These are phyloP conservation scores for Artemisia argyi DNA, from an alignment of 129 eudicot genomes.

Conservation along the genomic window DNA sequence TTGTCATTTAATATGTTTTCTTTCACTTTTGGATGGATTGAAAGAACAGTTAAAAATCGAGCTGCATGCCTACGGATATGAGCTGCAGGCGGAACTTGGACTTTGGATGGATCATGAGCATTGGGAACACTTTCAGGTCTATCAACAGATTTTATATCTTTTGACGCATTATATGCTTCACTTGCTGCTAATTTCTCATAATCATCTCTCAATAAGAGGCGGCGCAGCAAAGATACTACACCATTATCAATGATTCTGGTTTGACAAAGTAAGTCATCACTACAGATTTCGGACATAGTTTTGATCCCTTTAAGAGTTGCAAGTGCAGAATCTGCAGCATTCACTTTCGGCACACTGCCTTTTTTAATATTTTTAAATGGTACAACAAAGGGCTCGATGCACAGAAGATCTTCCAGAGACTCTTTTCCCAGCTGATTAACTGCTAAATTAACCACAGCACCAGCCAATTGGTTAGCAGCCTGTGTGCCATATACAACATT, in stretches of 20 bases:
- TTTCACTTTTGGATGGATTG: slow-evolving; percentile 84
- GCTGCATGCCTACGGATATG: slow-evolving; percentile 96
- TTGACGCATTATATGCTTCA: slow-evolving; percentile 87
- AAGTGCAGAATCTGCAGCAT: slow-evolving; percentile 81
- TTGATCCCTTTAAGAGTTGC: slow-evolving; percentile 95
- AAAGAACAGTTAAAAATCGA: slow-evolving; percentile 67
- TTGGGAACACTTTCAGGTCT: slow-evolving; percentile 40
- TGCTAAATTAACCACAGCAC: slow-evolving; percentile 77
- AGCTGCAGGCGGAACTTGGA: slow-evolving; percentile 70
- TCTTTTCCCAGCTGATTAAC: slow-evolving; percentile 56
- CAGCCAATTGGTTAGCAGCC: slow-evolving; percentile 62
- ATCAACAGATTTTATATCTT: slow-evolving; percentile 55
- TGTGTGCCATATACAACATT: slow-evolving; percentile 71
- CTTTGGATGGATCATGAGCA: slow-evolving; percentile 42
- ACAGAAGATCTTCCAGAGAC: slow-evolving; percentile 67
- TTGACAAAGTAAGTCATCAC: slow-evolving; percentile 72
- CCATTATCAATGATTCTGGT: slow-evolving; percentile 68
- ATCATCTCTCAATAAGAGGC: slow-evolving; percentile 77
- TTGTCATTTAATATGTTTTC: slow-evolving; percentile 60
- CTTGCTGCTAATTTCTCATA: slow-evolving; percentile 88
- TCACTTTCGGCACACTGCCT: slow-evolving; percentile 53
- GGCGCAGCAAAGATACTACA: slow-evolving; percentile 70
- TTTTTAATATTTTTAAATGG: slow-evolving; percentile 66
- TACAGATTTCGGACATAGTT: slow-evolving; percentile 82
- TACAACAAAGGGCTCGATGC: slow-evolving; percentile 73